Evolutionary conservation across 352 stramenopile species (phyloP).

Genomic region (Phytophthora citricola): DNA sequence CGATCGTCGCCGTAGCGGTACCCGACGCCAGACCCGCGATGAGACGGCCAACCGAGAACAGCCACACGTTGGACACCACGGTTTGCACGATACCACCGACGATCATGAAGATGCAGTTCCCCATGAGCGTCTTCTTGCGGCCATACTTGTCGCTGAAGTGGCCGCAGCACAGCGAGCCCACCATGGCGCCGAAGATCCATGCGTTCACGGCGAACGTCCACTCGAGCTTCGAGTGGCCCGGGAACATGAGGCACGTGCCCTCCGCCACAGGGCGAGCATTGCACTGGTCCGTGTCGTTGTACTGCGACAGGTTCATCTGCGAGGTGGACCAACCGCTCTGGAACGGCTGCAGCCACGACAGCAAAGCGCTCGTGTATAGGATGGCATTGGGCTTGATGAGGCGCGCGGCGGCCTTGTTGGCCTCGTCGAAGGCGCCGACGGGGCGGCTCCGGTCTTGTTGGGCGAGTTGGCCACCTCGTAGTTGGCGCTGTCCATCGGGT

Average conservation of each 20-base stretch:
- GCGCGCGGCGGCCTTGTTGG: neutral
- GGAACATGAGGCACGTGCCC: neutral
- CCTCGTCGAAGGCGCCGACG: neutral
- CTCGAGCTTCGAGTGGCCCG: neutral
- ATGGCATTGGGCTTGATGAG: slow-evolving; percentile 1
- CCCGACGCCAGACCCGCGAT: neutral
- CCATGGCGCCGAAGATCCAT: slow-evolving; percentile 1
- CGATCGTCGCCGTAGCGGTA: neutral
- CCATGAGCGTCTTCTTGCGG: slow-evolving; percentile 1
- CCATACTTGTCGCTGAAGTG: neutral
- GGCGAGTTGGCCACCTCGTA: slow-evolving; percentile 1
- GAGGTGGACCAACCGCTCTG: slow-evolving; percentile 1
- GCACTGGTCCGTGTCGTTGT: slow-evolving; percentile 2
- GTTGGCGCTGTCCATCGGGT: neutral
- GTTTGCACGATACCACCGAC: neutral
- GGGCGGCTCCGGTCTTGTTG: neutral
- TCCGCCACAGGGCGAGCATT: neutral
- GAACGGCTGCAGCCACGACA: slow-evolving; percentile 1
- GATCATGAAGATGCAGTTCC: slow-evolving; percentile 3
- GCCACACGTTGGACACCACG: neutral
- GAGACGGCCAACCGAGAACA: neutral
- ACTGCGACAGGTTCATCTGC: slow-evolving; percentile 1
- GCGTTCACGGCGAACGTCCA: slow-evolving; percentile 2
- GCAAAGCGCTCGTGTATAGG: neutral
- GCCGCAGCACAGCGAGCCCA: neutral